A percentile compares a stretch with the other conserved stretches of the same genome.
phyloP scores from a whole-genome alignment of 1,139 yeast genomes.

The Tardiomyces depauwii region DNA sequence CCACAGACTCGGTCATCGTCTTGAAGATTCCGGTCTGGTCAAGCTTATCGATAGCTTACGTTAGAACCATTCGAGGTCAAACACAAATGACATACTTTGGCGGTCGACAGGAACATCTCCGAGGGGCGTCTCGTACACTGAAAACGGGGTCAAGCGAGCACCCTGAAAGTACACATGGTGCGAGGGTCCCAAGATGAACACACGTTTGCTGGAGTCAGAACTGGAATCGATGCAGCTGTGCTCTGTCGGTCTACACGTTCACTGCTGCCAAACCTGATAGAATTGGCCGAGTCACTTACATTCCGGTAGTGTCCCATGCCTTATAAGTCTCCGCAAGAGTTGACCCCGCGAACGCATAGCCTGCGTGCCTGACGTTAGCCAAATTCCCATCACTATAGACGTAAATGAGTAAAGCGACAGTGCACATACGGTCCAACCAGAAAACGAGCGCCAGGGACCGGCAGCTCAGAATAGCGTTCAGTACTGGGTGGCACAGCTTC shows the following conservation, averaged over 20 bases:
- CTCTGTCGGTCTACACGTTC: too few species aligned
- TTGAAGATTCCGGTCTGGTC: constrained; percentile 32
- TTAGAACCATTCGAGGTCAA: neutral
- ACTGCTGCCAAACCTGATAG: too few species aligned
- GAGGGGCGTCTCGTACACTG: constrained; percentile 64
- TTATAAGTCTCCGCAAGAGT: constrained; percentile 71
- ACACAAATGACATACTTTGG: constrained; percentile 19
- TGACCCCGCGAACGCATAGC: constrained; percentile 71
- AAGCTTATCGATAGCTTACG: constrained; percentile 21
- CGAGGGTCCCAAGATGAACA: constrained; percentile 84
- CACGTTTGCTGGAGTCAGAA: constrained; percentile 33
- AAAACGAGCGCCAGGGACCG: constrained; percentile 50
- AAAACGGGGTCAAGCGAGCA: constrained; percentile 46
- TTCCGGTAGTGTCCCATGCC: constrained; percentile 49
- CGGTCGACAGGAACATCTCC: constrained; percentile 64
- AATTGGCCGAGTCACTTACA: constrained; percentile 15
- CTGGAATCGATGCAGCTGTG: constrained; percentile 1
- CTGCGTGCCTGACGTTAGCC: constrained; percentile 53
- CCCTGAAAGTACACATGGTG: constrained; percentile 76
- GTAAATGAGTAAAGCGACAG: too few species aligned
- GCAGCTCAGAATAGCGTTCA: constrained; percentile 3
- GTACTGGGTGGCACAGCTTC: constrained; percentile 12
- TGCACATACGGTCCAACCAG: constrained; percentile 33
- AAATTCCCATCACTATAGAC: constrained; percentile 16
- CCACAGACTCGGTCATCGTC: constrained; percentile 48